These are phyloP conservation scores for Paramecium octaurelia DNA, from an alignment of 73 alveolate species.

Conservation along the genomic window DNA sequence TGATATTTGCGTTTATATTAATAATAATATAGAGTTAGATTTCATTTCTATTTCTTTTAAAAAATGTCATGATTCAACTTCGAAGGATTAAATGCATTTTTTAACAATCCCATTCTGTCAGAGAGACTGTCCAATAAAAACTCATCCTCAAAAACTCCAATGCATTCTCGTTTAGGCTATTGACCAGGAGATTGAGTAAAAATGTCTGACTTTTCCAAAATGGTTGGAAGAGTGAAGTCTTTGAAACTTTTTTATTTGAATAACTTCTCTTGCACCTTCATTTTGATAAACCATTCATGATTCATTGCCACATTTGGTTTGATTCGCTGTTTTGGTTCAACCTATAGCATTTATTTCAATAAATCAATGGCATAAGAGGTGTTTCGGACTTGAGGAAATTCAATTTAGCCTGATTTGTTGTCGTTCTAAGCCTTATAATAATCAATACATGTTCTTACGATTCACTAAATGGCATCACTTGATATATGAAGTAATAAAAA, in stretches of 20 bases:
- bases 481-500: background rate
- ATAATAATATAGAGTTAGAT: background rate
- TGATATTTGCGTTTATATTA: background rate
- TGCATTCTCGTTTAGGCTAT: background rate
- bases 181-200: background rate
- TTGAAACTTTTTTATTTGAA: background rate
- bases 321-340: background rate
- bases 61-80: slow-evolving; percentile 14
- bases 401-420: background rate
- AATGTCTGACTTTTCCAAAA: background rate
- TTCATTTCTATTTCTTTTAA: background rate
- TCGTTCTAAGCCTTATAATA: background rate
- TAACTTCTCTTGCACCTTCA: slow-evolving; percentile 29
- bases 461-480: slow-evolving; percentile 33
- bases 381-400: background rate
- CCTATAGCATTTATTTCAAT: background rate
- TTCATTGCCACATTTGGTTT: background rate
- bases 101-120: background rate
- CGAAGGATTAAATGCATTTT: background rate
- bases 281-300: slow-evolving; percentile 16
- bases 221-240: background rate
- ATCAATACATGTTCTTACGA: slow-evolving; percentile 8
- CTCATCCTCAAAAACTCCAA: slow-evolving; percentile 40
- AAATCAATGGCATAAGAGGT: background rate
- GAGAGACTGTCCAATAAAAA: background rate